Conservation (phyloP, 202 grass and related monocot genomes). For the Saccharum hybrid region DNA sequence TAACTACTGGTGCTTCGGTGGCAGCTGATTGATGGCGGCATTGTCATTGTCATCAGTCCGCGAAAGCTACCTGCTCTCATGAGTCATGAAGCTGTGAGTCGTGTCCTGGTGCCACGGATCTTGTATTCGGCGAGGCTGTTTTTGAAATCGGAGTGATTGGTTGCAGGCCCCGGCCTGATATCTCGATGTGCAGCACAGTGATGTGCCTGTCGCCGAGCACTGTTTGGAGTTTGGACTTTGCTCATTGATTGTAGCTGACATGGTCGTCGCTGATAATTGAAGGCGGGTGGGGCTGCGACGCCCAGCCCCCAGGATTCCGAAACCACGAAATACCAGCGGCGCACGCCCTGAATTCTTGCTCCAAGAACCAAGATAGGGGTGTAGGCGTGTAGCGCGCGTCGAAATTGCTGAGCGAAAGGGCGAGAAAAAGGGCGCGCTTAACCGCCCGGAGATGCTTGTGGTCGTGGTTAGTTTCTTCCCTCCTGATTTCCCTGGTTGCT, state of each 20-base stretch:
- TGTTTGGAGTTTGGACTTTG: background rate
- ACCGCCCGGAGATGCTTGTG: background rate
- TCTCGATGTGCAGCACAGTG: background rate
- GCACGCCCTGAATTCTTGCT: background rate
- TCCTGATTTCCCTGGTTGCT: background rate
- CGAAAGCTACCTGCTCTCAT: background rate
- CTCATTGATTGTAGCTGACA: slow-evolving; percentile 30
- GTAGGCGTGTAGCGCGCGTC: background rate
- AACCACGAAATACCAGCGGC: background rate
- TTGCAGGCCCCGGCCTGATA: background rate
- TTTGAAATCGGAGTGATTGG: slow-evolving; percentile 29
- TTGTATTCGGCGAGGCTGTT: too few relatives aligned
- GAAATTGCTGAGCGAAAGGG: background rate
- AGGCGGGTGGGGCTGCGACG: background rate
- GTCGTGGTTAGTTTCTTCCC: background rate
- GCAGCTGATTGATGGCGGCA: slow-evolving; percentile 20
- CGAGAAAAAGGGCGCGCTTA: too few relatives aligned
- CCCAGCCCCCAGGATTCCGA: background rate
- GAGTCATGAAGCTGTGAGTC: slow-evolving; percentile 41
- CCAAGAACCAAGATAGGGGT: background rate
- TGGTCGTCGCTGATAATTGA: slow-evolving; percentile 33
- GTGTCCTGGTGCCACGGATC: too few relatives aligned
- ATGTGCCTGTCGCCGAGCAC: slow-evolving; percentile 18
- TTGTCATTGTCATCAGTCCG: background rate
- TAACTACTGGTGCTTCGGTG: background rate